These are phyloP conservation scores for Cylindricascospora bacillispora DNA, from an alignment of 1,139 yeast species.

Conservation along the genomic window DNA sequence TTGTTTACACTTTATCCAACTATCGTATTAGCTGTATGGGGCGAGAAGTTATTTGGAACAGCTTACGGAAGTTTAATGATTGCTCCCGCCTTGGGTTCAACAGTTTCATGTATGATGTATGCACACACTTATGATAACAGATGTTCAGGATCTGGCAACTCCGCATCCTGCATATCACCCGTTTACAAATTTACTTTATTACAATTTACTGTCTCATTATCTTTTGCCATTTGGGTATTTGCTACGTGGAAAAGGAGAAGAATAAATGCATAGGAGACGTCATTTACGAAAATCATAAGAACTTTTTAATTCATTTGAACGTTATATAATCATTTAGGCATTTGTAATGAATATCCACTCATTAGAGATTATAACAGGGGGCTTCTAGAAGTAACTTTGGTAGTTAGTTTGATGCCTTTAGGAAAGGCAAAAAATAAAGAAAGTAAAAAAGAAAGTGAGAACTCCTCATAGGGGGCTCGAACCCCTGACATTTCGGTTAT, in stretches of 20 bases:
- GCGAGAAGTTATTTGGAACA: conserved; percentile 78
- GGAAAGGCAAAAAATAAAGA: no score
- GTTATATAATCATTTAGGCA: no score
- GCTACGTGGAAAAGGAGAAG: no score
- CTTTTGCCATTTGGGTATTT: not conserved
- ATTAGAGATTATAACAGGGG: no score
- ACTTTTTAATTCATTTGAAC: no score
- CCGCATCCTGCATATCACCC: conserved; percentile 10
- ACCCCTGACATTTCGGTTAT: conserved; percentile 24
- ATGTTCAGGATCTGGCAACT: conserved; percentile 12
- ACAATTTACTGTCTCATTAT: conserved; percentile 7
- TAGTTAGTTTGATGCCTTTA: no score
- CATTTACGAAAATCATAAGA: no score
- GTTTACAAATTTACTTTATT: conserved; percentile 10
- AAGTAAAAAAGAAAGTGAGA: conserved; percentile 6
- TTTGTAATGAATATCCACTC: no score
- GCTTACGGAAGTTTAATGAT: conserved; percentile 88
- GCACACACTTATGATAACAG: conserved; percentile 49
- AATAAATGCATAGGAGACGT: no score
- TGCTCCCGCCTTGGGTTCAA: conserved; percentile 83
- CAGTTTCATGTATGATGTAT: conserved; percentile 56
- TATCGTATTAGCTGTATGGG: conserved; percentile 74
- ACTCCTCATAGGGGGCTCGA: conserved; percentile 25
- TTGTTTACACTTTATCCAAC: conserved; percentile 79
- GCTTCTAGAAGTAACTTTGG: no score